Conservation (phyloP, 23 red algal genomes). For the Agarophyton chilense region DNA sequence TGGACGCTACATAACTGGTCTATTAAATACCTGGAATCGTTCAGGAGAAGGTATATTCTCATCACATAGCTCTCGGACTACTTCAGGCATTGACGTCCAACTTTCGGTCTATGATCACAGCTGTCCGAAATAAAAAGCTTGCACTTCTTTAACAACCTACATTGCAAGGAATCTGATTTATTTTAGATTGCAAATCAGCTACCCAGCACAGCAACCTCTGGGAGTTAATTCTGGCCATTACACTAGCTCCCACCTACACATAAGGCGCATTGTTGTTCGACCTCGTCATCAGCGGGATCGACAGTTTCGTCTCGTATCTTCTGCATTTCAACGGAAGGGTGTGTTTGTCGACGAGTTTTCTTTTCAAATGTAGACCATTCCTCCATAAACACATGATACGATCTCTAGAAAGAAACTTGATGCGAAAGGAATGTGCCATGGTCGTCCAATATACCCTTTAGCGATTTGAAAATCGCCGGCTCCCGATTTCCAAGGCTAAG, state of each 20-base stretch:
- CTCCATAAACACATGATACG: conserved; percentile 50
- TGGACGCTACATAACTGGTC: too few relatives aligned
- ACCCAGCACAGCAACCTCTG: not conserved
- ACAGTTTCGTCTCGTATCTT: not conserved
- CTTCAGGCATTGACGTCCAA: too few relatives aligned
- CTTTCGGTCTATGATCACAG: too few relatives aligned
- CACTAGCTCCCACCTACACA: conserved; percentile 24
- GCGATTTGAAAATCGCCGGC: not conserved
- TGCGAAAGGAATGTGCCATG: conserved; percentile 25
- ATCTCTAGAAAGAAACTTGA: conserved; percentile 34
- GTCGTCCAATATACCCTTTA: conserved; percentile 9
- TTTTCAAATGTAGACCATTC: conserved; percentile 14
- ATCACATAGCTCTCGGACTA: too few relatives aligned
- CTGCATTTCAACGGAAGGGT: not conserved
- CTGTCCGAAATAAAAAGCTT: too few relatives aligned
- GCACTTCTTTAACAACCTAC: conserved; percentile 21
- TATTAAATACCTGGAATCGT: too few relatives aligned
- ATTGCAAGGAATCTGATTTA: conserved; percentile 30
- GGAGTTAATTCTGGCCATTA: conserved; percentile 22
- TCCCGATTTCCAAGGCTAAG: conserved; percentile 8
- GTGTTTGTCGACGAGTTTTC: conserved; percentile 2
- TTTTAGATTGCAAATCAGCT: conserved; percentile 58
- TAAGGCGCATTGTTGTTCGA: conserved; percentile 4
- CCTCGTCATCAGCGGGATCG: not conserved
- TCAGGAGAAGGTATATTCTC: too few relatives aligned